phyloP scores from a whole-genome alignment of 306 rosid genomes.

The Fragaria vesca region DNA sequence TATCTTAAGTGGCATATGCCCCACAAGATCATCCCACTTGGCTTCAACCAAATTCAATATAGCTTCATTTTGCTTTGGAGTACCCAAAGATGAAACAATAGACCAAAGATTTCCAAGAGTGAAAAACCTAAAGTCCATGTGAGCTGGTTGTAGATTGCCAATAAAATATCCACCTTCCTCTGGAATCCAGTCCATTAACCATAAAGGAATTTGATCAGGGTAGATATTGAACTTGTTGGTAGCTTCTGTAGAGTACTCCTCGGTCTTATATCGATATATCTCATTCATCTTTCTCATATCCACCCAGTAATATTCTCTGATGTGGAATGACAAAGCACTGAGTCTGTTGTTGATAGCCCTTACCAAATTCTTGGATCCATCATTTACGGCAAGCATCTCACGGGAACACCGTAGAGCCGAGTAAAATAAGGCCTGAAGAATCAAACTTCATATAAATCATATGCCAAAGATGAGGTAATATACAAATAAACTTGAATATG shows the following conservation, averaged over 20 bases:
- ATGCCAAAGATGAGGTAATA: conserved; percentile 20
- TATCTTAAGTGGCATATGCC: conserved; percentile 87
- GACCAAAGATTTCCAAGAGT: conserved; percentile 97
- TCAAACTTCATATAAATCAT: conserved; percentile 20
- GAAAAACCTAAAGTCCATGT: conserved; percentile 98
- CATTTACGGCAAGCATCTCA: conserved; percentile 65
- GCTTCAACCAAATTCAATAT: conserved; percentile 72
- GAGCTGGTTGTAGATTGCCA: conserved; percentile 96
- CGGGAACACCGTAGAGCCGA: conserved; percentile 88
- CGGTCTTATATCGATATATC: conserved; percentile 94
- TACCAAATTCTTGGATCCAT: conserved; percentile 61
- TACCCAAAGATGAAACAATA: conserved; percentile 79
- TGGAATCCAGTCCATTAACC: conserved; percentile 98
- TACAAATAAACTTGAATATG: not conserved
- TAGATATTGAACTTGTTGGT: conserved; percentile 93
- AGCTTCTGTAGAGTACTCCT: conserved; percentile 88
- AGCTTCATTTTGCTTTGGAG: conserved; percentile 79
- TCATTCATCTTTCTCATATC: conserved; percentile 86
- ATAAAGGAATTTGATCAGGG: conserved; percentile 91
- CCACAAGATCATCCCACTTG: conserved; percentile 88
- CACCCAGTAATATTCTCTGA: conserved; percentile 94
- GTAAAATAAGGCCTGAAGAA: conserved; percentile 82
- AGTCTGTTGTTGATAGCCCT: conserved; percentile 84
- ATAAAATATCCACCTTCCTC: conserved; percentile 86
- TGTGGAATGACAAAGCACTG: conserved; percentile 84